Base-by-base conservation (phyloP, 257 asterid species). In the Lithospermum erythrorhizon region DNA sequence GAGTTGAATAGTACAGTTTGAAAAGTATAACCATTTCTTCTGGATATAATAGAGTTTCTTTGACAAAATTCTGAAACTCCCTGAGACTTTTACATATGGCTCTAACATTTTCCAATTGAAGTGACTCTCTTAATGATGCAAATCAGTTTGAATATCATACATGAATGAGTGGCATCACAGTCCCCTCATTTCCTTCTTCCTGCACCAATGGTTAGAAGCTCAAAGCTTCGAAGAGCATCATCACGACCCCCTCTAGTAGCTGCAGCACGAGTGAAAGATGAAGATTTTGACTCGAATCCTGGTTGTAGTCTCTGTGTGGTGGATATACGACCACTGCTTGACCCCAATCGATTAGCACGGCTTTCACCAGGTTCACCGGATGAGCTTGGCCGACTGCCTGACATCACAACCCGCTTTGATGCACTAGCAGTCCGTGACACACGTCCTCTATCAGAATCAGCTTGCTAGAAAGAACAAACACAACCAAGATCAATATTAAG, bases 361-460 rank as follows among this genome's bases (percentile, higher is more conserved):
- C 58, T 81, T 18, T 85, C 89, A 32, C 74, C 66, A 57, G 87
- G 83, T 65, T 83, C 95, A 9, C 90, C 94, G 0, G 90, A 71
- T 20, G 95, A 82, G 81, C 87, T 84, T 23, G 89, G 94, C 64
- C 94, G 63, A 81, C 86, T 81, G 79, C 80, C 81, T 63, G 89
- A 74, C 66, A 70, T 51, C 19, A 77, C 72, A 19, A 83, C 84
- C 81, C 88, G 82, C 76, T 78, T 86, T 48, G 96, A 86, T 57
- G 78, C 57, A 67, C 88, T 83, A 57, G 78, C 82, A 1, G 83
- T 55, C 72, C 95, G 84, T 25, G 87, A 66, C 13, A 75, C 51
- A 6, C 85, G 88, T 18, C 84, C 82, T 65, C 82, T 77, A 55
- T 82, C 94, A 51, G 87, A 56, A 72, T 79, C 94, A 21, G 55